Percentiles rank a stretch among this genome's conserved stretches.
Conservation (phyloP, 176 grass and related monocot genomes). For the Tillandsia leiboldiana region DNA sequence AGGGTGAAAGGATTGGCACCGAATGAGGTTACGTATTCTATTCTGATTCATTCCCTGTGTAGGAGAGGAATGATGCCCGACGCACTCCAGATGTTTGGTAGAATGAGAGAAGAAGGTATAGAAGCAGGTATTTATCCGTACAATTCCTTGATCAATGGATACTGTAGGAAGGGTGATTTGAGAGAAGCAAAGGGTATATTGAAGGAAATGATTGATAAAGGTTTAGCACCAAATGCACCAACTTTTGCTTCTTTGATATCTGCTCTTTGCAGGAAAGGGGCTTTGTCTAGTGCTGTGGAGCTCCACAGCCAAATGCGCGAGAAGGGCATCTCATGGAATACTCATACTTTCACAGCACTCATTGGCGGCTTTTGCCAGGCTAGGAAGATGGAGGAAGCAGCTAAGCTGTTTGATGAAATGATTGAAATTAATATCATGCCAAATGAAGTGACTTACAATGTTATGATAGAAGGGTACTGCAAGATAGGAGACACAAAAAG, state of each 20-base stretch:
- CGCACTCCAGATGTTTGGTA: constrained; percentile 45
- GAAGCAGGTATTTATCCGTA: constrained; percentile 60
- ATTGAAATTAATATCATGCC: constrained; percentile 27
- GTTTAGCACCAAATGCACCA: constrained; percentile 42
- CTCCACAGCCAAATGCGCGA: constrained; percentile 45
- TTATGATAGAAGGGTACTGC: constrained; percentile 71
- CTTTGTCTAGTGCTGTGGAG: constrained; percentile 35
- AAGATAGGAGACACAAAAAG: constrained; percentile 35
- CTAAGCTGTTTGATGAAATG: constrained; percentile 56
- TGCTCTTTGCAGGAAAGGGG: constrained; percentile 44
- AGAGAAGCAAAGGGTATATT: constrained; percentile 32
- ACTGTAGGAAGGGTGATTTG: constrained; percentile 42
- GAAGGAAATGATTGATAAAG: constrained; percentile 37
- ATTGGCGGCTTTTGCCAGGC: constrained; percentile 56
- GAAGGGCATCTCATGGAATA: constrained; percentile 37
- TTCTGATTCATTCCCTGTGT: constrained; percentile 68
- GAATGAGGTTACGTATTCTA: constrained; percentile 75
- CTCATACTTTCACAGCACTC: constrained; percentile 55
- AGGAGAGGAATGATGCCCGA: constrained; percentile 58
- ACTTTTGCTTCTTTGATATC: constrained; percentile 53
- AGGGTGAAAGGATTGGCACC: constrained; percentile 32
- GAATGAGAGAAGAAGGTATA: constrained; percentile 43
- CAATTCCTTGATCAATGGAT: constrained; percentile 73
- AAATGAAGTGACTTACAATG: constrained; percentile 74
- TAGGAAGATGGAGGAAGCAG: constrained; percentile 56